These are phyloP conservation scores for Puccinia novopanici DNA, from an alignment of 1,284 basidiomycete genomes.

Conservation along the genomic window DNA sequence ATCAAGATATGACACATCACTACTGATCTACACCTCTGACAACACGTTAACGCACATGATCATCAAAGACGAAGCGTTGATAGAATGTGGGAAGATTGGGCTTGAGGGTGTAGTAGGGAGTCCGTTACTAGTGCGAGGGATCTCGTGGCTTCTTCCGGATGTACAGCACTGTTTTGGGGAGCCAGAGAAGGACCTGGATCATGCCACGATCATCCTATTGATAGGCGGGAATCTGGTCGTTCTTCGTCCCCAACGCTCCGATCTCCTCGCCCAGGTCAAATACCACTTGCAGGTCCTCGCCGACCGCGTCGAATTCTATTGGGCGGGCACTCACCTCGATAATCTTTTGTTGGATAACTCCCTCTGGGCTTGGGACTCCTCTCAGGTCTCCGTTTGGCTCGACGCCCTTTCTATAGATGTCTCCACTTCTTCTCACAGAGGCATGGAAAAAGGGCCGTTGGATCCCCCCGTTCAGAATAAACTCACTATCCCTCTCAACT, in stretches of 20 bases:
- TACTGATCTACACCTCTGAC: conserved; percentile 96
- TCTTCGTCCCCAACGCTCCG: conserved; percentile 62
- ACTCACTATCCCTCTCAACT: conserved; percentile 83
- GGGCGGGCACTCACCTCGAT: conserved; percentile 70
- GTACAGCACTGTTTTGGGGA: conserved; percentile 93
- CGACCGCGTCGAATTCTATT: conserved; percentile 93
- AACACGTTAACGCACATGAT: conserved; percentile 92
- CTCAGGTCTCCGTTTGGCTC: conserved; percentile 85
- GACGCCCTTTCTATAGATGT: conserved; percentile 88
- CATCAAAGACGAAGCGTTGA: conserved; percentile 61
- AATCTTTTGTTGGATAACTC: conserved; percentile 87
- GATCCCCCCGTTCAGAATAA: conserved; percentile 79
- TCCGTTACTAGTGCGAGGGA: conserved; percentile 79
- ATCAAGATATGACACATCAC: conserved; percentile 88
- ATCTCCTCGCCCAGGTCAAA: conserved; percentile 71
- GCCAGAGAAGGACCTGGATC: conserved; percentile 85
- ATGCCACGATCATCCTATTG: conserved; percentile 93
- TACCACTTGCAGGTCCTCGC: conserved; percentile 98
- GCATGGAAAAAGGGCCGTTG: background rate
- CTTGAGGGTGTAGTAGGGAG: conserved; percentile 87
- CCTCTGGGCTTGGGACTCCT: conserved; percentile 94
- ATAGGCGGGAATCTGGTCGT: conserved; percentile 89
- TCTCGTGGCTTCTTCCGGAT: conserved; percentile 95
- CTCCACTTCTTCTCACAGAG: background rate
- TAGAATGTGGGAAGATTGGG: conserved; percentile 86